Evolutionary conservation across 2,329 filamentous ascomycete species (phyloP), one percentile per base, ranked within the genome.

Genomic region (Alternaria dauci): DNA sequence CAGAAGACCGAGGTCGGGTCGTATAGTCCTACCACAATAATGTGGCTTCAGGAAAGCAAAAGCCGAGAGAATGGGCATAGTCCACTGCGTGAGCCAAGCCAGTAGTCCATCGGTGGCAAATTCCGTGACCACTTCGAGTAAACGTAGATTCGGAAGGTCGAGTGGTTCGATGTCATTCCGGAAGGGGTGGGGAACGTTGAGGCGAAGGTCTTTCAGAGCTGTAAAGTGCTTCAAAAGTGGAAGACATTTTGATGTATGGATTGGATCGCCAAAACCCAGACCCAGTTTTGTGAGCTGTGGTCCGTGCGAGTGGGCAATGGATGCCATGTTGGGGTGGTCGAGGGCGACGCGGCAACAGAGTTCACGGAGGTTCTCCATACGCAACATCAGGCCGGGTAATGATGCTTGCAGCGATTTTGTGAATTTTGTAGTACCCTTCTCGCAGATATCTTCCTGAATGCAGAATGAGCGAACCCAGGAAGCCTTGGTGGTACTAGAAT

Each of bases 381-480:
- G 47, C 20, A 30, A 41, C 32, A 57, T 16, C 8, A 57, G 25
- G 14, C 6, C 32, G 2, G 28, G 23, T 4, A 52, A 14, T 38
- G 39, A 30, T n/a, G 20, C 12, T 26, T 28, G 20, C 11, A 52
- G 23, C 30, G 14, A 12, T 12, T 5, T 26, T 20, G 12, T 12
- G 32, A 32, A 14, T 38, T 20, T 5, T 12, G 9, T 14, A 26
- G 32, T 38, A 26, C 11, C 18, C 7, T 32, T 14, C 38, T 26
- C 46, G 20, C 30, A 8, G 12, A 14, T 14, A 38, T 42, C 25
- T 38, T 20, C 26, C 28, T 26, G 20, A 30, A 57, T 30, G 30
- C 55, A 52, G 20, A 57, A 34, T 14, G 46, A 42, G 30, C 48
- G 55, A 16, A 52, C 30, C 55, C 28, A 52, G 8, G 47, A 46